Conservation (phyloP, 345 rosid species). For the Salix suchowensis region DNA sequence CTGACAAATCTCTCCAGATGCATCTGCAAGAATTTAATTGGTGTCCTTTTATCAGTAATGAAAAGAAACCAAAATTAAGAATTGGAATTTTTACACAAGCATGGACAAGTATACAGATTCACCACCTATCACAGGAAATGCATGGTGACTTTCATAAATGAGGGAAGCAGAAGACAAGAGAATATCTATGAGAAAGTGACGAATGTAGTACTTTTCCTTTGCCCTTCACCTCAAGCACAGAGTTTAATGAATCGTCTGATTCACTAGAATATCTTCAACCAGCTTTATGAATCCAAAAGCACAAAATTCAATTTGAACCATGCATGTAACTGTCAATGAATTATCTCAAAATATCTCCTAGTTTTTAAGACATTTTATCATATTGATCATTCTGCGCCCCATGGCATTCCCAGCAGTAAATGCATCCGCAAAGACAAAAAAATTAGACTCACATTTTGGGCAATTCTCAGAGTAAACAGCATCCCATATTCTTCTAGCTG, state of each 20-base stretch:
- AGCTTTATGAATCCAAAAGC: neutral
- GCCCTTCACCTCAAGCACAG: neutral
- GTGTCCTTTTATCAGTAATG: neutral
- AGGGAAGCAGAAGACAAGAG: neutral
- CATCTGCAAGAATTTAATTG: conserved; percentile 43
- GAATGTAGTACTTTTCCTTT: neutral
- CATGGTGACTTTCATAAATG: neutral
- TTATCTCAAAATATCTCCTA: neutral
- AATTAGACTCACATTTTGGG: conserved; percentile 60
- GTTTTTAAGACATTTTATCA: neutral
- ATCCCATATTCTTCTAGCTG: conserved; percentile 98
- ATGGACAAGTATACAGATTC: neutral
- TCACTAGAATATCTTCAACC: neutral
- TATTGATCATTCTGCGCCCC: neutral
- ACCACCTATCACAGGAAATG: neutral
- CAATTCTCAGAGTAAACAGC: conserved; percentile 87
- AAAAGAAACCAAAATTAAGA: neutral
- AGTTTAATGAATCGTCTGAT: neutral
- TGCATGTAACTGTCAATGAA: neutral
- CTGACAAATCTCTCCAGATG: conserved; percentile 68
- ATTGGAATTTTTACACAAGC: neutral
- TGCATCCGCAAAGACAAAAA: neutral
- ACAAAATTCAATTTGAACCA: neutral
- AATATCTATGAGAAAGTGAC: neutral
- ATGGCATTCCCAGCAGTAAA: neutral